phyloP scores from a whole-genome alignment of 805 yeast genomes.

The Suhomyces sp. region DNA sequence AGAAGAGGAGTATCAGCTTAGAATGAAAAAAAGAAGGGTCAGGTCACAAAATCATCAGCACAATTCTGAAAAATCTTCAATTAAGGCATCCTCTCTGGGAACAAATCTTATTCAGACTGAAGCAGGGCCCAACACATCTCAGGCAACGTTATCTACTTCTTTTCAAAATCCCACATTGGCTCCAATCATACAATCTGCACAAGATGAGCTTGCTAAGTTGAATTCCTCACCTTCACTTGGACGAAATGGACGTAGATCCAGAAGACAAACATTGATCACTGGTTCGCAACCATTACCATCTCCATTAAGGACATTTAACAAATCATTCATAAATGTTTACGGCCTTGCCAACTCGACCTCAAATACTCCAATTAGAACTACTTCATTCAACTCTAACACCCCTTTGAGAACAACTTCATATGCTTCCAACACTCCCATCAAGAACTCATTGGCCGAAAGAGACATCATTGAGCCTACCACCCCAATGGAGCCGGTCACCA shows the following conservation, averaged over 20 bases:
- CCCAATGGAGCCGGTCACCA: constrained; percentile 9
- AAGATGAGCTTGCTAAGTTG: constrained; percentile 3
- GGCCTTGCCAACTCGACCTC: constrained; percentile 39
- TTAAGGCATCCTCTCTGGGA: too few species aligned
- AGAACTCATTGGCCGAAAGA: constrained; percentile 7
- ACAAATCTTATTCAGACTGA: too few species aligned
- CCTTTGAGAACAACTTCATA: constrained; percentile 34
- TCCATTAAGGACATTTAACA: constrained; percentile 64
- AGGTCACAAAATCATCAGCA: constrained; percentile 11
- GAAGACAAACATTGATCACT: constrained; percentile 75
- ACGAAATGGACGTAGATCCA: constrained; percentile 50
- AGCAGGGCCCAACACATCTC: background rate
- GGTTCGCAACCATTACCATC: constrained; percentile 94
- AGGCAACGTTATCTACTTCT: background rate
- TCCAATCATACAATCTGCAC: background rate
- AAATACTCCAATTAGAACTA: constrained; percentile 36
- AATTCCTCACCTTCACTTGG: constrained; percentile 39
- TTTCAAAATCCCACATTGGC: background rate
- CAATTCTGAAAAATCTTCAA: constrained; percentile 5
- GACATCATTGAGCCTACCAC: constrained; percentile 10
- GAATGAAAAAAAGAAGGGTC: constrained; percentile 39
- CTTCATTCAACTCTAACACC: constrained; percentile 32
- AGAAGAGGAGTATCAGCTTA: constrained; percentile 52
- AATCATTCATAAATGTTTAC: constrained; percentile 37
- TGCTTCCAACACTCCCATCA: constrained; percentile 1